These are phyloP conservation scores for Trypanosoma scelopori DNA, from an alignment of 208 protist species.

Conservation along the genomic window DNA sequence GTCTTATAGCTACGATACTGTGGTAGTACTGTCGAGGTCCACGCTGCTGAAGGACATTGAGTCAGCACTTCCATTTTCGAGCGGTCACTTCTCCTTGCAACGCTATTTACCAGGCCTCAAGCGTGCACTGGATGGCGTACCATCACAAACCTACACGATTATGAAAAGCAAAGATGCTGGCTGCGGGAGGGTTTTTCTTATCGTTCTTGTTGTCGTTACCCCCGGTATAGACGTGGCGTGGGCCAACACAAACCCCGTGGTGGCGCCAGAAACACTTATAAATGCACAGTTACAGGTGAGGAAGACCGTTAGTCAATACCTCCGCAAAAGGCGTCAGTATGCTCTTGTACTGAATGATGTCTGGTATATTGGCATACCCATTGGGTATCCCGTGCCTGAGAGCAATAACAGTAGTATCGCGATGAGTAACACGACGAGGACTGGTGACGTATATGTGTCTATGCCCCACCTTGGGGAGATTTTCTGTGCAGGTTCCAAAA, in stretches of 20 bases:
- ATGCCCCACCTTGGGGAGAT: neutral
- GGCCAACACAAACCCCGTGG: neutral
- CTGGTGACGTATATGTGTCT: neutral
- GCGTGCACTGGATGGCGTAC: neutral
- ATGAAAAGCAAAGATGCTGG: neutral
- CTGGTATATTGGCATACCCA: slow-evolving; percentile 18
- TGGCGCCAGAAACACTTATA: slow-evolving; percentile 1
- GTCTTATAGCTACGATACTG: slow-evolving; percentile 24
- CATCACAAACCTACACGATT: neutral
- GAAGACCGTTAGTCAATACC: slow-evolving; percentile 13
- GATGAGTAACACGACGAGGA: no score
- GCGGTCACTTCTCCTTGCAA: slow-evolving; percentile 10
- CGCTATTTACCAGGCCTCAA: slow-evolving; percentile 8
- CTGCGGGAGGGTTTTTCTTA: slow-evolving; percentile 12
- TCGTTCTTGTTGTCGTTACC: slow-evolving; percentile 7
- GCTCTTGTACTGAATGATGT: slow-evolving; percentile 12
- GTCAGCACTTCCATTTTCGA: slow-evolving; percentile 17
- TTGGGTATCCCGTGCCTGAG: slow-evolving; percentile 19
- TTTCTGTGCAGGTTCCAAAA: neutral
- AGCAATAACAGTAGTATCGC: neutral
- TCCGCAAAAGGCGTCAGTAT: slow-evolving; percentile 21
- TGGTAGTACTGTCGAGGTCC: neutral
- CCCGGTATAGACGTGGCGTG: slow-evolving; percentile 1
- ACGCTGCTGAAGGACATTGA: slow-evolving; percentile 7
- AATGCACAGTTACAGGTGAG: slow-evolving; percentile 13